A percentile compares a stretch with the other conserved stretches of the same genome.
Conservation (phyloP, 305 asterid genomes). For the Withania somnifera region DNA sequence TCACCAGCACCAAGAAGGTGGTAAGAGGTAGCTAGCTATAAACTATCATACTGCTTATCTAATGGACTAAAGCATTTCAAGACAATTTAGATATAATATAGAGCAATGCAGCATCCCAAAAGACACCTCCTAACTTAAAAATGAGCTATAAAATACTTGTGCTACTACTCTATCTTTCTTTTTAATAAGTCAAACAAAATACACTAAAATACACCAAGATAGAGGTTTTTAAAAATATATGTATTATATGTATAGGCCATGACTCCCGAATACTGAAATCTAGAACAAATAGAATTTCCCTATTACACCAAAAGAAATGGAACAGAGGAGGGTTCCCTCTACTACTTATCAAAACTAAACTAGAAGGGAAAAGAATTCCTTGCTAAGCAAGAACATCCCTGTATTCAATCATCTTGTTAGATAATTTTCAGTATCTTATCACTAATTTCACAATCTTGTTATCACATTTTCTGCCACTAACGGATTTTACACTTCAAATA, state of each 20-base stretch:
- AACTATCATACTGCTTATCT: not conserved
- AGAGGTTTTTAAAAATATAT: not conserved
- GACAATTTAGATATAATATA: not conserved
- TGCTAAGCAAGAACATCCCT: not conserved
- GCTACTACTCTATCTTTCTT: not conserved
- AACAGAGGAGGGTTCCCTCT: not conserved
- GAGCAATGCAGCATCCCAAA: not conserved
- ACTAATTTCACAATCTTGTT: not conserved
- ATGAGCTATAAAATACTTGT: not conserved
- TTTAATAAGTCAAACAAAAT: not conserved
- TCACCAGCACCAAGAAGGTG: not conserved
- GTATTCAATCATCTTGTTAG: not conserved
- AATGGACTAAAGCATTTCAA: not conserved
- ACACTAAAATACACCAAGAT: not conserved
- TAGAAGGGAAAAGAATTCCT: not conserved
- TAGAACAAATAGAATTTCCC: not conserved
- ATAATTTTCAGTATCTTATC: not conserved
- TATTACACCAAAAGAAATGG: not conserved
- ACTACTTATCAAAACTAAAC: not conserved
- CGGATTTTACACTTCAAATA: not conserved
- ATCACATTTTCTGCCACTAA: not conserved
- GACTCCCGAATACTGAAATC: not conserved
- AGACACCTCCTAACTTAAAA: not conserved
- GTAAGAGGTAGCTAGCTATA: not conserved
- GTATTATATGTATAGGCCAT: not conserved